A percentile compares a stretch with the other conserved stretches of the same genome.
Evolutionary conservation across 2,329 filamentous ascomycete species (phyloP).

Genomic region (Cadophora gregata): DNA sequence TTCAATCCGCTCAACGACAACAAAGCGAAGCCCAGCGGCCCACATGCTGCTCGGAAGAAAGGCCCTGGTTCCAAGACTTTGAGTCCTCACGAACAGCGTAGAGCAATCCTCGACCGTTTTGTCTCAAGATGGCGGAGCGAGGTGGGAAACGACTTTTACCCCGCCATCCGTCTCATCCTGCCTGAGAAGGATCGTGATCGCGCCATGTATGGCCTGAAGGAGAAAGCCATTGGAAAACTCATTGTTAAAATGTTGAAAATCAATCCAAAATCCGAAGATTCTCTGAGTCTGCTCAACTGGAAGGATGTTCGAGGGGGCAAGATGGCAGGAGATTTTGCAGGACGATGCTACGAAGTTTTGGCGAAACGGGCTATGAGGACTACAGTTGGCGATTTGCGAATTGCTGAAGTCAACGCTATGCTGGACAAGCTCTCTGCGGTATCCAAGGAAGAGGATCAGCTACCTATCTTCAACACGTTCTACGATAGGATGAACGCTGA

Average conservation of each 20-base stretch:
- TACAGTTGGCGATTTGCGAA: constrained; percentile 77
- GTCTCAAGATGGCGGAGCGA: constrained; percentile 85
- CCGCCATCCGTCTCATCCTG: constrained; percentile 87
- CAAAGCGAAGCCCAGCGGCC: constrained; percentile 65
- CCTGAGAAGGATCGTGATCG: constrained; percentile 93
- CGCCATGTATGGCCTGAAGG: constrained; percentile 92
- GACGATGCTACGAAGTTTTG: constrained; percentile 84
- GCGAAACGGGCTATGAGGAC: constrained; percentile 81
- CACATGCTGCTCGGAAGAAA: constrained; percentile 62
- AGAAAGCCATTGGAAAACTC: constrained; percentile 86
- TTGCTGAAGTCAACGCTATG: constrained; percentile 87
- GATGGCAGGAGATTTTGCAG: constrained; percentile 89
- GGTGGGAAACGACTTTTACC: constrained; percentile 92
- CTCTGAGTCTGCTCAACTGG: constrained; percentile 85
- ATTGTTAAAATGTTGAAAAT: constrained; percentile 94
- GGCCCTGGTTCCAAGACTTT: constrained; percentile 62
- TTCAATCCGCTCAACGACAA: constrained; percentile 78
- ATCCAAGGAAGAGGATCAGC: constrained; percentile 81
- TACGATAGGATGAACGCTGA: constrained; percentile 92
- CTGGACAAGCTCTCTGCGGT: constrained; percentile 79
- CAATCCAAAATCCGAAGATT: constrained; percentile 88
- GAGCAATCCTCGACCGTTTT: constrained; percentile 84
- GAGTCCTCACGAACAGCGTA: constrained; percentile 77
- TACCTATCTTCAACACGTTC: constrained; percentile 81
- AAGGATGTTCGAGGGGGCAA: constrained; percentile 73